These are phyloP conservation scores for Hyphochytrium catenoides DNA, from an alignment of 352 stramenopile species.

Conservation along the genomic window DNA sequence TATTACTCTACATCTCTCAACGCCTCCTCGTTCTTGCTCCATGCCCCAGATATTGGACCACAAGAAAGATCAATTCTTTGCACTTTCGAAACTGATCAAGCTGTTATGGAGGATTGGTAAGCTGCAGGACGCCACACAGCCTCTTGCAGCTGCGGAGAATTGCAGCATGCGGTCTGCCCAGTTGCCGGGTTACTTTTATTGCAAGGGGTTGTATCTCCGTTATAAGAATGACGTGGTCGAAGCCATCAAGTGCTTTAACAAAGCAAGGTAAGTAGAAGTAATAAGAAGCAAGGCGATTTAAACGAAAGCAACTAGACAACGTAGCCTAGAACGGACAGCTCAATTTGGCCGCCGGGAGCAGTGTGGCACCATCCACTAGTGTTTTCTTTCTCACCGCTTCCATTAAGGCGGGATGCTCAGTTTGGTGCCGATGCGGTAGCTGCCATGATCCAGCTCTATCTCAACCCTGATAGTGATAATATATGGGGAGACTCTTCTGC, in stretches of 20 bases:
- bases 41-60: conserved; percentile 61
- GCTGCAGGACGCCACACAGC: conserved; percentile 33
- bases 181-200: conserved; percentile 63
- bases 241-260: conserved; percentile 70
- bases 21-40: too few species aligned
- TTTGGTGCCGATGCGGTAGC: conserved; percentile 64
- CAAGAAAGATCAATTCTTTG: conserved; percentile 68
- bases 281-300: too few species aligned
- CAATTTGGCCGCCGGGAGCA: too few species aligned
- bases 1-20: too few species aligned
- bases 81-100: conserved; percentile 55
- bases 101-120: conserved; percentile 62
- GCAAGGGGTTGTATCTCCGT: conserved; percentile 59
- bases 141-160: conserved; percentile 53
- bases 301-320: too few species aligned
- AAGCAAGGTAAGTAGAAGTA: too few species aligned
- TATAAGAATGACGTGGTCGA: conserved; percentile 71
- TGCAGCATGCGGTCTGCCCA: conserved; percentile 31
- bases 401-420: conserved; percentile 55
- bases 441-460: conserved; percentile 79
- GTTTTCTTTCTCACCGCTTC: too few species aligned
- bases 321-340: too few species aligned
- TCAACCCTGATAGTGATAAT: conserved; percentile 77
- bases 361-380: too few species aligned
- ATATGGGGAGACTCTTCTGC: conserved; percentile 58